Base-by-base conservation (phyloP, 1,139 yeast genomes). In the Yamadazyma membranifaciens region DNA sequence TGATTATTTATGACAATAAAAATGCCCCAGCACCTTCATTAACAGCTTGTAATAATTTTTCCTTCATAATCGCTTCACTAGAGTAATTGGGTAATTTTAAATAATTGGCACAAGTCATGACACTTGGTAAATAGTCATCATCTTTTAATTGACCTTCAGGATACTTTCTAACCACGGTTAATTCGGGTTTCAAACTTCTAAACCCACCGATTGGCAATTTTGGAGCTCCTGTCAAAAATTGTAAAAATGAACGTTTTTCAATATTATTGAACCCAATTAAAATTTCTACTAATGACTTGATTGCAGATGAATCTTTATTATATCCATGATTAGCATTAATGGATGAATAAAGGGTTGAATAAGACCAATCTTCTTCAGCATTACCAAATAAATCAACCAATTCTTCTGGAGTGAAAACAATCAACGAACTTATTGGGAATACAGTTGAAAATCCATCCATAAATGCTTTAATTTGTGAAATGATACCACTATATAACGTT, bases 81-180 rank as follows among this genome's bases (percentile, higher is more conserved):
- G 88, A 75, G 57, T 92, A 92, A 46, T 84, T 79, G 2, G 98
- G 98, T 24, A 92, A 66, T 60, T 92, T 92, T 49, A 92, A 73
- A 57, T 92, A 92, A 59, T 92, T 92, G 5, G 95, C 98, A 68
- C 98, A 92, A 0, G 98, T 92, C 98, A 92, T 92, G 3, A 92
- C 98, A 64, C 96, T 88, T 2, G 98, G 98, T 44, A 92, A 69
- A 54, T 85, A 89, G 48, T 83, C 91, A 60, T 92, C 96, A n/a
- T 88, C 78, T 14, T 67, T 62, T 37, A 77, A 58, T 1, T 78
- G 80, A 42, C 73, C 81, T 45, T 91, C 96, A 9, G 85, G 77
- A 41, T 76, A 81, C 54, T 88, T 88, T 49, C 89, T 68, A 2
- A 92, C 98, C 34, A 92, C 92, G 0, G 98, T 92, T 41, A 92